Base-by-base conservation (phyloP, 2,329 filamentous ascomycete genomes). In the Aspergillus piperis region DNA sequence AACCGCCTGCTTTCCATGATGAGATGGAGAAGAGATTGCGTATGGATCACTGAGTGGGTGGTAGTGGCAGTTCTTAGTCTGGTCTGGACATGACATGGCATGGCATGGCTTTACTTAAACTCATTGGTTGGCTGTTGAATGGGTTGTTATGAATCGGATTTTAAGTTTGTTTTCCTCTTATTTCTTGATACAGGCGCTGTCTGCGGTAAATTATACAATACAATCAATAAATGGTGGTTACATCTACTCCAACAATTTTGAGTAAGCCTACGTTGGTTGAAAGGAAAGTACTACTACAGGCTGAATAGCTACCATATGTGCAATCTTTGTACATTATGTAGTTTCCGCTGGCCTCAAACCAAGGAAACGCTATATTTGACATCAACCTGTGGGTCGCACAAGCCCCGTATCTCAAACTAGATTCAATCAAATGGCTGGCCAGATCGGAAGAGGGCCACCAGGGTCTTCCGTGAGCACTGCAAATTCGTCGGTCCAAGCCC, bases 21-120 rank as follows among this genome's bases (percentile, higher is more conserved):
- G 94, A 98, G 86, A 92, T 97, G 87, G 94, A 97, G 87, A 86
- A 86, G 78, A 91, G 92, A 84, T 82, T 96, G 78, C 90, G 88
- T 84, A 96, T 97, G 86, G 83, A 78, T 59, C 77, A 69, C 60
- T 76, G 67, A 66, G 54, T 59, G 19, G 23, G 23, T 25, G 23
- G 23, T 25, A 27, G 17, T 19, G 17, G 17, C 17, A 19, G 17
- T 19, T 19, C 17, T 19, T 19, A 19, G 25, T 27, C 27, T 30
- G 27, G 10, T 30, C 30, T 38, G 15, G 19, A 23, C 8, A 41
- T 11, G 36, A 32, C 27, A 15, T 51, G 36, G 10, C 32, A 36
- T 36, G 32, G 5, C 32, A 36, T 36, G 32, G 32, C 32, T 13
- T 36, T 5, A 13, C 32, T 36, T 36, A 4, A 4, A 11, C 30